phyloP scores from a whole-genome alignment of 768 basidiomycete genomes.

The Amanita phalloides region DNA sequence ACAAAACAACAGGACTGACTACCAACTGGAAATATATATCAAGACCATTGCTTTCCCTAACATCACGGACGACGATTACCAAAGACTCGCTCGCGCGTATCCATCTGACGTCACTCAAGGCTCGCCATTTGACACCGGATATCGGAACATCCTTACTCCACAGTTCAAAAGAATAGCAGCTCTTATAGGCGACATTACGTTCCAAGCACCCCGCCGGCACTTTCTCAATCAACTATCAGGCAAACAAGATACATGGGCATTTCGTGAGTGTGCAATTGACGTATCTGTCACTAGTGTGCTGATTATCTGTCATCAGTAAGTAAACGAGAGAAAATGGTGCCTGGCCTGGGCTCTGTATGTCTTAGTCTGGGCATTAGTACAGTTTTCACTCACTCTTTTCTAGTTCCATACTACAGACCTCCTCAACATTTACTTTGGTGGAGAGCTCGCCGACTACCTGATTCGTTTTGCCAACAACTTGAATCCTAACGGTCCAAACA shows the following conservation, averaged over 20 bases:
- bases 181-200: constrained; percentile 36
- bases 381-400: constrained; percentile 6
- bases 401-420: constrained; percentile 31
- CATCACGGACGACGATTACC: constrained; percentile 17
- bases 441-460: constrained; percentile 30
- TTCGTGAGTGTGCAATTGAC: constrained; percentile 17
- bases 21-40: constrained; percentile 18
- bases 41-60: constrained; percentile 16
- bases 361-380: neutral
- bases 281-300: neutral
- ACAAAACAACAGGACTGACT: constrained; percentile 8
- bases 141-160: constrained; percentile 30
- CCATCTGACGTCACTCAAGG: constrained; percentile 30
- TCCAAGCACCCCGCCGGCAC: constrained; percentile 38
- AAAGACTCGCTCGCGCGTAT: constrained; percentile 22
- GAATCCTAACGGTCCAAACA: constrained; percentile 26
- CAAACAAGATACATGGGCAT: constrained; percentile 28
- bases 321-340: constrained; percentile 11
- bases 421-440: constrained; percentile 21
- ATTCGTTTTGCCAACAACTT: constrained; percentile 27
- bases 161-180: constrained; percentile 43
- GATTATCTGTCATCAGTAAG: constrained; percentile 10
- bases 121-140: constrained; percentile 41
- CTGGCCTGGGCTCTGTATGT: constrained; percentile 12
- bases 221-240: constrained; percentile 27